Evolutionary conservation across 805 yeast genomes (phyloP).

Genomic region (Wickerhamiella vanderwaltii): DNA sequence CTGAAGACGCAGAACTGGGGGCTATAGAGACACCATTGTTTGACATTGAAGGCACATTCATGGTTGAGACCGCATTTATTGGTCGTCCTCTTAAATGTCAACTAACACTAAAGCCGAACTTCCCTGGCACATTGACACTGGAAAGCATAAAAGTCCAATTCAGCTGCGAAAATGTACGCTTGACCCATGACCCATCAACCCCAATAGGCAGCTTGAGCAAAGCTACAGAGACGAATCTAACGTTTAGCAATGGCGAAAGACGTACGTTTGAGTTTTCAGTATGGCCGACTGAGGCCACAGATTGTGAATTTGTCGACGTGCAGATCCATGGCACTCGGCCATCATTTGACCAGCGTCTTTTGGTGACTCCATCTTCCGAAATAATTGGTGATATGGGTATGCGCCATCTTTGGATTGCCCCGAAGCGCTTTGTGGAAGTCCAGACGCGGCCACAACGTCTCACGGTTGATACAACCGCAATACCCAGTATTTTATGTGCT

Average conservation of each 20-base stretch:
- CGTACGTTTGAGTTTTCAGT: conserved; percentile 22
- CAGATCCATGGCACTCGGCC: conserved; percentile 12
- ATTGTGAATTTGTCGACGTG: conserved; percentile 17
- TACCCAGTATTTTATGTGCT: background rate
- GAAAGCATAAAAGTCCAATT: conserved; percentile 13
- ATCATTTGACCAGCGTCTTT: conserved; percentile 13
- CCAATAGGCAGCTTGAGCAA: background rate
- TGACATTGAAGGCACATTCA: conserved; percentile 15
- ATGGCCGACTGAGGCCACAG: conserved; percentile 22
- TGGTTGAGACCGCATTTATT: conserved; percentile 13
- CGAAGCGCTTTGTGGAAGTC: conserved; percentile 9
- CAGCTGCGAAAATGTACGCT: conserved; percentile 11
- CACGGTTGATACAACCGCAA: background rate
- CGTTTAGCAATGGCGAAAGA: background rate
- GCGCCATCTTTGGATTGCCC: conserved; percentile 1
- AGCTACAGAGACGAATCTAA: background rate
- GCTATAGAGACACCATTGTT: conserved; percentile 12
- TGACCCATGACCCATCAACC: background rate
- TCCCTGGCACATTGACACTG: conserved; percentile 12
- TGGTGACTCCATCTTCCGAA: conserved; percentile 3
- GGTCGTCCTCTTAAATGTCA: conserved; percentile 19
- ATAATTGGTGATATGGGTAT: background rate
- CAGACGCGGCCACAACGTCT: conserved; percentile 25
- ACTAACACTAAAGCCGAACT: conserved; percentile 16
- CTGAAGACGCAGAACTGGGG: background rate